Conservation (phyloP, 495 filamentous ascomycete species). For the Penicillium odoratum region DNA sequence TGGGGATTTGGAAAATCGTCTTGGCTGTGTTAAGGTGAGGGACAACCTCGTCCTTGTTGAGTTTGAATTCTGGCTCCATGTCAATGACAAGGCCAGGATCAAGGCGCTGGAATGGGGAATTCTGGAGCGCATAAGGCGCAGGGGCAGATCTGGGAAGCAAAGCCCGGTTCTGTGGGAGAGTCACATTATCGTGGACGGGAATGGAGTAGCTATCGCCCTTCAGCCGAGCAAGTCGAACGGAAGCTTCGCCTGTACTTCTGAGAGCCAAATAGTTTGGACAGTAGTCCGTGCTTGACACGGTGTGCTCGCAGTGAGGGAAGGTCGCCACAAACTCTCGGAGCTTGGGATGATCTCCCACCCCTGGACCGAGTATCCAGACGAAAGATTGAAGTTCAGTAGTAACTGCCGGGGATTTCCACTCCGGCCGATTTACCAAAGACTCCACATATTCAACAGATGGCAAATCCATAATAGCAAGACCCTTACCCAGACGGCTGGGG, state of each 20-base stretch:
- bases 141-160: constrained; percentile 14
- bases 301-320: constrained; percentile 62
- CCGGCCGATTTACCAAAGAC: constrained; percentile 62
- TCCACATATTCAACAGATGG: constrained; percentile 67
- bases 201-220: constrained; percentile 68
- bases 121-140: constrained; percentile 12
- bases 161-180: constrained; percentile 34
- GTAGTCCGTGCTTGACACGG: constrained; percentile 68
- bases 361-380: constrained; percentile 77
- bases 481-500: constrained; percentile 53
- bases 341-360: constrained; percentile 59
- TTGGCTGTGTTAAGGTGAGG: constrained; percentile 53
- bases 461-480: constrained; percentile 79
- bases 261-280: constrained; percentile 73
- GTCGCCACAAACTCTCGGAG: constrained; percentile 68
- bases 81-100: constrained; percentile 56
- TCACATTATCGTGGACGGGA: constrained; percentile 57
- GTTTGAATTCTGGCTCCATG: constrained; percentile 62
- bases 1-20: constrained; percentile 37
- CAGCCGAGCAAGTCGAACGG: constrained; percentile 66
- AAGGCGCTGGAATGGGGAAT: constrained; percentile 32
- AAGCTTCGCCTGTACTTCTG: constrained; percentile 58
- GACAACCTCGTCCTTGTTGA: constrained; percentile 51
- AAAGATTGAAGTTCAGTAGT: constrained; percentile 67
- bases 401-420: constrained; percentile 68